Evolutionary conservation across 495 filamentous ascomycete species (phyloP), one percentile per base, ranked within the genome.

Genomic region (Tuber magnatum): DNA sequence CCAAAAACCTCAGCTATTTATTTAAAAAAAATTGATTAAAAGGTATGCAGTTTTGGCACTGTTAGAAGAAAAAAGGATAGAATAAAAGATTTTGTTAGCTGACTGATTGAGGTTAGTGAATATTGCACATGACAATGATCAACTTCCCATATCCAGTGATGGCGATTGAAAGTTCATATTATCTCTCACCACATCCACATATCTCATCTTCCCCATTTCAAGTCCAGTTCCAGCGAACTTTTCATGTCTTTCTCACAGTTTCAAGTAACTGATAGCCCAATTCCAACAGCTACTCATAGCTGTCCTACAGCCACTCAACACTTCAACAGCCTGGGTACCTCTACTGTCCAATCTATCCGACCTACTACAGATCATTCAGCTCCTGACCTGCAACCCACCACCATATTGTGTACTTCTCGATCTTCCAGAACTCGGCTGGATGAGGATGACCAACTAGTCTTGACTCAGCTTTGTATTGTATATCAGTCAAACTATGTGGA

Each of bases 381-480:
- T 61, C 28, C 24, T n/a, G 14, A 12, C 9, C 0, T 4, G 2
- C 24, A 28, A 28, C 51, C 5, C 0, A 4, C 28, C 28, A 10
- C 24, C 0, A 1, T 28, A 28, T 1, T 4, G 9, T 1, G 3
- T 12, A 5, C 10, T 1, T 3, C n/a, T 28, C 0, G 51, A 20
- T 12, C 0, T 14, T 10, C 10, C 10, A 61, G 51, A 14, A 61
- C 51, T 28, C 24, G 4, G 22, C 48, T 51, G 12, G 22, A 51
- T n/a, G 22, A n/a, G 22, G 48, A 0, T 6, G 48, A 51, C 22
- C 48, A 24, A 9, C 22, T 51, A 24, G 48, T n/a, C 22, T 22
- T 51, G 0, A n/a, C 22, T n/a, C 24, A 9, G 12, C 48, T 51
- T 6, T 51, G 48, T 8, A 22, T 51, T 14, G 12, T 51, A 0